phyloP scores from a whole-genome alignment of 2,329 filamentous ascomycete species.

The Ustulina deusta region DNA sequence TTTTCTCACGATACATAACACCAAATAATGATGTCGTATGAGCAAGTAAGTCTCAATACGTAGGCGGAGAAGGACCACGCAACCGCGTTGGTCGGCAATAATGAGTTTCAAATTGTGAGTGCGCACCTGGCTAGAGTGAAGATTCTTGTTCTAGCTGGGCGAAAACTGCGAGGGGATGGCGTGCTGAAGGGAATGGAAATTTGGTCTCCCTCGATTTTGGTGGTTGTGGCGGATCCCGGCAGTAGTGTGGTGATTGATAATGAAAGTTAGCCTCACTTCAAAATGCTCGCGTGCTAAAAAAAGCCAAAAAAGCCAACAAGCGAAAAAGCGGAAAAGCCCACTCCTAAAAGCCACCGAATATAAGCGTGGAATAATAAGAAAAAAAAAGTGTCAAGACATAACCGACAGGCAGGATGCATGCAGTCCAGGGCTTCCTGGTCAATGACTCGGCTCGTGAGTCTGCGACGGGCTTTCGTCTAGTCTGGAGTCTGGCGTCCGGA shows the following conservation, averaged over 20 bases:
- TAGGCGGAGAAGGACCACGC: background rate
- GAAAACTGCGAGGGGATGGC: conserved; percentile 10
- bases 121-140: conserved; percentile 1
- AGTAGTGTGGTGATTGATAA: conserved; percentile 42
- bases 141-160: conserved; percentile 8
- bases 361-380: conserved; percentile 29
- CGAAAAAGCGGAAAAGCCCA: conserved; percentile 29
- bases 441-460: conserved; percentile 27
- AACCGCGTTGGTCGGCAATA: conserved; percentile 4
- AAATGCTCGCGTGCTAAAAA: conserved; percentile 39
- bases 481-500: conserved; percentile 1
- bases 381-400: conserved; percentile 32
- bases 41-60: conserved; percentile 30
- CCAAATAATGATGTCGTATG: conserved; percentile 13
- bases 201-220: conserved; percentile 13
- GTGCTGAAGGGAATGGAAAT: conserved; percentile 17
- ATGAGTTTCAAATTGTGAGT: conserved; percentile 11
- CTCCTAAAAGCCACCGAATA: too few relatives aligned
- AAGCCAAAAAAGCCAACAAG: background rate
- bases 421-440: conserved; percentile 35
- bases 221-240: conserved; percentile 34
- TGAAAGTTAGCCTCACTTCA: conserved; percentile 47
- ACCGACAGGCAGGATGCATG: conserved; percentile 34
- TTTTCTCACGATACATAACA: conserved; percentile 33
- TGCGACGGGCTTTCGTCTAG: conserved; percentile 16